Base-by-base conservation (phyloP, 2,329 filamentous ascomycete genomes). In the Aspergillus neoniger region DNA sequence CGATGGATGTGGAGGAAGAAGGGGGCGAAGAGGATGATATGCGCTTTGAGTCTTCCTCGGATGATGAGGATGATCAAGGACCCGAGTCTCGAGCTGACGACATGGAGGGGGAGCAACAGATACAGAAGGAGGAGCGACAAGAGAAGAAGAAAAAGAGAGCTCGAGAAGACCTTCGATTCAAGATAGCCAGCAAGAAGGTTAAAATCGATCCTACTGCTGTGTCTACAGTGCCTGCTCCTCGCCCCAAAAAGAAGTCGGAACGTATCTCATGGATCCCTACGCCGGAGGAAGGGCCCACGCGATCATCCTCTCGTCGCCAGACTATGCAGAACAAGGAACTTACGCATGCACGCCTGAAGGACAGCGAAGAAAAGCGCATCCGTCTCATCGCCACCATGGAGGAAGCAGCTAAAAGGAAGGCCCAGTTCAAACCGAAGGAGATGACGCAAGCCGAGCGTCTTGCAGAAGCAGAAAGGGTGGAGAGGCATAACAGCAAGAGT, bases 381-480 rank as follows among this genome's bases (percentile, higher is more conserved):
- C 76, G 79, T 43, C 67, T 80, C 12, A 79, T 82, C 36, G 82
- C 81, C 59, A 82, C 84, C 59, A 87, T 88, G 83, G 83, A 86
- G 69, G 81, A 83, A 63, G 85, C 86, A 8, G 84, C 85, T 63
- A 82, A 83, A 68, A 79, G 83, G 55, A 85, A 91, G 67, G 88
- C 89, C 64, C 90, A 90, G 57, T 79, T 87, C 64, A 91, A 92
- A 76, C 91, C 91, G 57, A 90, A 89, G 60, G 85, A 89, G 28
- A 87, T 96, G 86, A 96, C 92, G 5, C 94, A 97, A 76, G 91
- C 86, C 48, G 89, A 98, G 74, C 86, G 92, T 39, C 82, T 97
- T 28, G 88, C 86, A 28, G 91, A 96, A 76, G 93, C 93, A 1
- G 91, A 89, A 17, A 80, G 88, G 55, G 88, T 96, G 6, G 95